Evolutionary conservation across 805 yeast species (phyloP), one percentile per base, ranked within the genome.

Genomic region (Candida boleticola): DNA sequence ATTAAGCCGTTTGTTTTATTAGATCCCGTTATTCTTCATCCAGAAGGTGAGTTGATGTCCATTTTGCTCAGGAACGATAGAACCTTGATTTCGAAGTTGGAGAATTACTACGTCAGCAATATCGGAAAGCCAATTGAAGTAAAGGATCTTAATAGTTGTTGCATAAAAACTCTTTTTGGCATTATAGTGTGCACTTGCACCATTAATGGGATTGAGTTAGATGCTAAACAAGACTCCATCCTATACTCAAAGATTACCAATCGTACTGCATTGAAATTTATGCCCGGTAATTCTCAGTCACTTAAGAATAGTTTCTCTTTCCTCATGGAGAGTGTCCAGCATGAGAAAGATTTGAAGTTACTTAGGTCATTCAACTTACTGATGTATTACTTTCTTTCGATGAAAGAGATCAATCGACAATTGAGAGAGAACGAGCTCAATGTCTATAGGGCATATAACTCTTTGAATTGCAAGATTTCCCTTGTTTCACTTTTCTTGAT

Each of bases 271-370:
- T n/a, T n/a, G 5, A 29, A 13, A 29, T 29, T 29, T 29, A 13
- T 17, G 14, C 14, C 14, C 14, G 5, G 14, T 7, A 31, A 31
- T 11, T 20, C 21, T 4, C 20, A 31, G 5, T 31, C 35, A 16
- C 5, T 31, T 16, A 36, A 33, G 11, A 29, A 39, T 16, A 39
- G 58, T 3, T 25, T 56, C n/a, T 42, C 48, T 23, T 50, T 55
- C 29, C 32, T 60, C 18, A 42, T 61, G 18, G 57, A 58, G 37
- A 20, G 49, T 9, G 40, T 61, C 23, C 63, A 61, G 33, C 60
- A 58, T 22, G 55, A 54, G 4, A 38, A 25, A 5, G 16, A 39
- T 20, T 34, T 51, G 2, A 40, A 40, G 36, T 55, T 46, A 22
- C 25, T 52, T 29, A 34, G 37, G 5, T 43, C 51, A 11, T 20